Conservation (phyloP, 768 basidiomycete species). For the Lanmaoa pseudosensibilis region DNA sequence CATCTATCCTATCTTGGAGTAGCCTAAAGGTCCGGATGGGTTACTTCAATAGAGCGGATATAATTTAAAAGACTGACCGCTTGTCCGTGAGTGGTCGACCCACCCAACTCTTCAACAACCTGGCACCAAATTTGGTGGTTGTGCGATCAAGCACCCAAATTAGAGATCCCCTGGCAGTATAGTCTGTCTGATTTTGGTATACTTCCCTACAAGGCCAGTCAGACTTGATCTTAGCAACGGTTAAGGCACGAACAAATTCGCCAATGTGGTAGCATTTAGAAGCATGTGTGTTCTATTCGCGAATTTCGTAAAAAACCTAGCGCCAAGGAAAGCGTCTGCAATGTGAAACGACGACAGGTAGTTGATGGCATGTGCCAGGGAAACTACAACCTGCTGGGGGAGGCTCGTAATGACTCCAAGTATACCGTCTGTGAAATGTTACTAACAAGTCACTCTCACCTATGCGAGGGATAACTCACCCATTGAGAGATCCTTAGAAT, state of each 20-base stretch:
- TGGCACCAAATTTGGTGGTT: conserved; percentile 83
- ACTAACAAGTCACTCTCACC: not conserved
- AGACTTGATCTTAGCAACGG: not conserved
- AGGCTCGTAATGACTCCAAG: conserved; percentile 64
- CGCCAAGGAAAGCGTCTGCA: conserved; percentile 74
- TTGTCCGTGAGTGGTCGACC: conserved; percentile 79
- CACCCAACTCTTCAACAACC: conserved; percentile 83
- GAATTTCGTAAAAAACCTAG: conserved; percentile 78
- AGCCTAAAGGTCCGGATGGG: conserved; percentile 44
- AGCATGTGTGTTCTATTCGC: conserved; percentile 80
- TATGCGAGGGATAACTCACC: not conserved
- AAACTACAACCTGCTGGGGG: conserved; percentile 67
- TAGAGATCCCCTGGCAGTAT: conserved; percentile 69
- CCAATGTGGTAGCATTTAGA: conserved; percentile 82
- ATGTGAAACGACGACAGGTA: conserved; percentile 75
- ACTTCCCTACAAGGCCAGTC: conserved; percentile 57
- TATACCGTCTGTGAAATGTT: conserved; percentile 47
- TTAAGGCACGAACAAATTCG: conserved; percentile 56
- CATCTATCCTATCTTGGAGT: conserved; percentile 75
- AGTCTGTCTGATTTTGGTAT: conserved; percentile 88
- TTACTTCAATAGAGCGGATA: not conserved
- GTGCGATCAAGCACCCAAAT: conserved; percentile 87
- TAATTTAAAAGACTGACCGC: conserved; percentile 41
- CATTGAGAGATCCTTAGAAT: conserved; percentile 39
- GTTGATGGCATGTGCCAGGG: conserved; percentile 69